Base-by-base conservation (phyloP, 768 basidiomycete genomes). In the Floccularia luteovirens region DNA sequence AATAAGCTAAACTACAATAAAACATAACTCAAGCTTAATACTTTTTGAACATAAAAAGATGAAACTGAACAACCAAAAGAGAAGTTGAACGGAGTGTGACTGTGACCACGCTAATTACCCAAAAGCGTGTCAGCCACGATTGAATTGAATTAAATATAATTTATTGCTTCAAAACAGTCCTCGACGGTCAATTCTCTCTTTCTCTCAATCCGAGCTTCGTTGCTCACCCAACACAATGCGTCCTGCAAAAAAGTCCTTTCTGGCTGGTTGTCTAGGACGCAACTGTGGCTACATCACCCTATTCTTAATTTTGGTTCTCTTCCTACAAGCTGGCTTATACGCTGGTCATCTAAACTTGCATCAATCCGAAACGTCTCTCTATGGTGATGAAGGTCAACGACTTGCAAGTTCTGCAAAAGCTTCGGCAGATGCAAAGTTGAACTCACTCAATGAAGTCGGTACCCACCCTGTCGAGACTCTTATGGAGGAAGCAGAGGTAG, bases 401-500 rank as follows among this genome's bases (percentile, higher is more conserved):
- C 45, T 31, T 39, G 45, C 42, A n/a, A 32, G 31, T 5, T 21
- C 17, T n/a, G 38, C 43, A 12, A 35, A 34, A 16, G 25, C 23
- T 32, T 43, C 22, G 23, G 19, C 36, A 5, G 21, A 32, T 32
- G 5, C 43, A 43, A 37, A 25, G 30, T 19, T 44, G 41, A 8
- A n/a, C n/a, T n/a, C n/a, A n/a, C n/a, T n/a, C n/a, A 44, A 32
- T 13, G 39, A 44, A 13, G 24, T 48, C 24, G 39, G 34, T 11
- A 57, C 59, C 17, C 90, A 99, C 57, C 93, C 94, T 4, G 96
- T 98, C 46, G 70, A 90, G 1, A 68, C 64, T 25, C 75, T 97
- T 48, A 86, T 98, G 73, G 74, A 76, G 8, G 78, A 89, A 2
- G 96, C 91, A 1, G 89, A 90, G 56, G 57, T 55, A n/a, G 70